phyloP scores from a whole-genome alignment of 2,329 filamentous ascomycete species.

The Pseudogymnoascus sp. region DNA sequence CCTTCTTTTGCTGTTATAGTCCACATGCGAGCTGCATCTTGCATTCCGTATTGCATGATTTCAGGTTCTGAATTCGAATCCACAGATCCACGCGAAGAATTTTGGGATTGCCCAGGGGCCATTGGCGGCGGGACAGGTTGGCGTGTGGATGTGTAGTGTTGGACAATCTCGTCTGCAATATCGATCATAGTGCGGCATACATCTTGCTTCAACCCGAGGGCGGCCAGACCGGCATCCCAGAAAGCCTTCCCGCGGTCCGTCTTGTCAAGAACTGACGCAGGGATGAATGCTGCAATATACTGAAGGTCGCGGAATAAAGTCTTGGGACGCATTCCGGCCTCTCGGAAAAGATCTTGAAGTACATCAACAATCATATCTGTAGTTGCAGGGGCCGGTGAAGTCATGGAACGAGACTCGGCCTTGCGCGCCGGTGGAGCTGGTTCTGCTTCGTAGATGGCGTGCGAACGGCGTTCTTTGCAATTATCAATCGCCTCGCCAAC shows the following conservation, averaged over 20 bases:
- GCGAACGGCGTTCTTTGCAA: conserved; percentile 59
- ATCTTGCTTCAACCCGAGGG: conserved; percentile 82
- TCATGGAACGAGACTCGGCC: conserved; percentile 39
- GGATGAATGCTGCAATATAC: conserved; percentile 62
- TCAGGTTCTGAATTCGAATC: conserved; percentile 21
- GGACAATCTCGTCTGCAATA: conserved; percentile 61
- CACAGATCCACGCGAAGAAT: not conserved
- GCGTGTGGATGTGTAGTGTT: conserved; percentile 59
- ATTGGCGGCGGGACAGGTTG: conserved; percentile 27
- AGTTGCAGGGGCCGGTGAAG: conserved; percentile 24
- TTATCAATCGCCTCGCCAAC: conserved; percentile 64
- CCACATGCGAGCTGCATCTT: conserved; percentile 82
- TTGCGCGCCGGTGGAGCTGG: conserved; percentile 53
- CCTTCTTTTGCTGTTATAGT: conserved; percentile 92
- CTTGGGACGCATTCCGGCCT: conserved; percentile 63
- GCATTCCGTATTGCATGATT: conserved; percentile 59
- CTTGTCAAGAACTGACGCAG: conserved; percentile 52
- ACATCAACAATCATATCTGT: conserved; percentile 55
- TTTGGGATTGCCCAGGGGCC: not conserved
- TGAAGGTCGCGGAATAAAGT: conserved; percentile 77
- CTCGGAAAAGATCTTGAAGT: conserved; percentile 60
- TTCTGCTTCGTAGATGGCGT: conserved; percentile 40
- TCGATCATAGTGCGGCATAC: conserved; percentile 66
- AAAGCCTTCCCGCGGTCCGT: conserved; percentile 70
- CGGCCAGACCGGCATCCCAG: conserved; percentile 73